Conservation (phyloP, 129 eudicot genomes). For the Pseudognaphalium luteoalbum region DNA sequence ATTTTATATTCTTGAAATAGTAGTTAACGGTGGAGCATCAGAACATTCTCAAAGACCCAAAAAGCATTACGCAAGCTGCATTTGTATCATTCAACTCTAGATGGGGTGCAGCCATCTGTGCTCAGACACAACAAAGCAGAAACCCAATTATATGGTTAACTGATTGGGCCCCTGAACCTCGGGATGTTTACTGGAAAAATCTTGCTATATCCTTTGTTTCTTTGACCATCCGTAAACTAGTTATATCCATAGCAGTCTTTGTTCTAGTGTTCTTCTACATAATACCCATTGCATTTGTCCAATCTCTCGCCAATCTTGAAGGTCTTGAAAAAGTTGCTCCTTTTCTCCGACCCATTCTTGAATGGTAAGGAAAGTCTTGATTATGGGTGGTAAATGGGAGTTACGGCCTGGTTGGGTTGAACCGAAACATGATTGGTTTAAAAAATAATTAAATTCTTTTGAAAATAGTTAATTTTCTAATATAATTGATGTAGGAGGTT, state of each 20-base stretch:
- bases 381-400: background rate
- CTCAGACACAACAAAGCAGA: constrained; percentile 49
- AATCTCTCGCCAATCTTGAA: constrained; percentile 54
- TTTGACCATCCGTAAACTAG: constrained; percentile 37
- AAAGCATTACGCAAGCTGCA: constrained; percentile 39
- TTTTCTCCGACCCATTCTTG: constrained; percentile 43
- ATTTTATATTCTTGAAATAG: constrained; percentile 22
- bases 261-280: constrained; percentile 55
- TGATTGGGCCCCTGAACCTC: constrained; percentile 49
- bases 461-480: no score
- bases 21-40: constrained; percentile 40
- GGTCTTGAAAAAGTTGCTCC: constrained; percentile 50
- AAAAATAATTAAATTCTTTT: no score
- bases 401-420: background rate
- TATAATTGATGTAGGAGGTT: background rate
- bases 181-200: constrained; percentile 47
- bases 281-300: constrained; percentile 61
- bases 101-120: constrained; percentile 54
- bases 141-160: constrained; percentile 49
- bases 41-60: constrained; percentile 33
- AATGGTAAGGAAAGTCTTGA: constrained; percentile 33
- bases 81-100: constrained; percentile 48
- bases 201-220: constrained; percentile 50
- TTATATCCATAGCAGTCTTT: constrained; percentile 43
- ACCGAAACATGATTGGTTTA: background rate